A percentile compares a stretch with the other conserved stretches of the same genome.
These are phyloP conservation scores for Aspergillus clavatus DNA, from an alignment of 2,329 filamentous ascomycete genomes.

Conservation along the genomic window DNA sequence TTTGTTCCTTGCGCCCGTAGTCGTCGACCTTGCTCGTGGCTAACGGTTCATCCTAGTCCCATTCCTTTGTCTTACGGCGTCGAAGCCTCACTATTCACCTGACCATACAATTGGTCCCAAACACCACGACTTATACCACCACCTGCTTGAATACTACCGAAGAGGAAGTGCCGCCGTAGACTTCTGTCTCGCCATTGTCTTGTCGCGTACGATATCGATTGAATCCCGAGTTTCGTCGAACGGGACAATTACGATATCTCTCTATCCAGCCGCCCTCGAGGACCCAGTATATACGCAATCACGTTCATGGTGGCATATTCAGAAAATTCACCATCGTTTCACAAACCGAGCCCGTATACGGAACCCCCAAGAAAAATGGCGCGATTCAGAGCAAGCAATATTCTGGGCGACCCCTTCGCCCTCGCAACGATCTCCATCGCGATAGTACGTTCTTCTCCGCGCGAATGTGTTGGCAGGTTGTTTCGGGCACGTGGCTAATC, in stretches of 20 bases:
- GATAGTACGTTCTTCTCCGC: constrained; percentile 57
- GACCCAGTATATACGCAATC: constrained; percentile 7
- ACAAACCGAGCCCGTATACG: constrained; percentile 18
- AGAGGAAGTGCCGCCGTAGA: not conserved
- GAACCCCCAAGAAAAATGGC: constrained; percentile 35
- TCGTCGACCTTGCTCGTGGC: not conserved
- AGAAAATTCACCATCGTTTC: constrained; percentile 16
- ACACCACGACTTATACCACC: not conserved
- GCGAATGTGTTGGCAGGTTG: not conserved
- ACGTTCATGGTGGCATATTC: constrained; percentile 23
- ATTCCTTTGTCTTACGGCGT: not conserved
- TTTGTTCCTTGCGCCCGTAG: not conserved
- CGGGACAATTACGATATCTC: not conserved
- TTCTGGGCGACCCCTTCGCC: constrained; percentile 93
- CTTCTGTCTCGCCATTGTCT: not conserved
- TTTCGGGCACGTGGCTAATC: not conserved
- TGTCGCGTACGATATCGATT: not conserved
- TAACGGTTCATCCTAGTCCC: not conserved
- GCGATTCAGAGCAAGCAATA: constrained; percentile 74
- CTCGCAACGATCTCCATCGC: constrained; percentile 90
- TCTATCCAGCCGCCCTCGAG: constrained; percentile 4
- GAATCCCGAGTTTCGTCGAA: not conserved
- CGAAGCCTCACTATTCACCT: not conserved
- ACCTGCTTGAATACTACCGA: not conserved
- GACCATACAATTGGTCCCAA: not conserved